A percentile compares a stretch with the other conserved stretches of the same genome.
Evolutionary conservation across 805 yeast genomes (phyloP).

Genomic region (Nematodospora valgi): DNA sequence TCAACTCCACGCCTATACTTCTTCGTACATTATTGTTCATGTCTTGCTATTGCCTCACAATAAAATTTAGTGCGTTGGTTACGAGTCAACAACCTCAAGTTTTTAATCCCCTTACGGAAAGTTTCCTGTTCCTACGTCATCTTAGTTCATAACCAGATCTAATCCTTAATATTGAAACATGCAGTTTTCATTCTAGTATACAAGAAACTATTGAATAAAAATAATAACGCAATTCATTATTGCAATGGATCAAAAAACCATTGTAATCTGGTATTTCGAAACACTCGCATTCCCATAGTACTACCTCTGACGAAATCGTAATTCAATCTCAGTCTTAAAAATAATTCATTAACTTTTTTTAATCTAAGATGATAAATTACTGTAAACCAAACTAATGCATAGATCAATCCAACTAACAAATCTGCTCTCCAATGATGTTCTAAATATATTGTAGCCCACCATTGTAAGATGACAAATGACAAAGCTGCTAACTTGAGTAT

Average conservation of each 20-base stretch:
- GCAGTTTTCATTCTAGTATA: too few species aligned
- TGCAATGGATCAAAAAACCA: conserved; percentile 49
- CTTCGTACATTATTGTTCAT: too few species aligned
- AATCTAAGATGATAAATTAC: conserved; percentile 13
- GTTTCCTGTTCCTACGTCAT: too few species aligned
- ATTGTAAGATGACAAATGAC: conserved; percentile 50
- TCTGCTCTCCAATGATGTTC: conserved; percentile 74
- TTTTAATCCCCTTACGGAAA: too few species aligned
- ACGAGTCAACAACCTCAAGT: too few species aligned
- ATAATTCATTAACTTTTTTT: conserved; percentile 18
- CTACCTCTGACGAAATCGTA: conserved; percentile 41
- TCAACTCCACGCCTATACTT: too few species aligned
- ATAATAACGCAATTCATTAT: too few species aligned
- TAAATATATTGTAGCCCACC: conserved; percentile 75
- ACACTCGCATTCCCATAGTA: conserved; percentile 65
- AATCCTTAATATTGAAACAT: too few species aligned
- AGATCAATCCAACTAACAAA: conserved; percentile 51
- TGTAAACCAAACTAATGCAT: conserved; percentile 21
- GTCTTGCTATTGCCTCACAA: too few species aligned
- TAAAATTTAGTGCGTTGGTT: too few species aligned
- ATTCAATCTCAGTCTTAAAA: conserved; percentile 32
- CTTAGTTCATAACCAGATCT: too few species aligned
- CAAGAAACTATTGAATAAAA: too few species aligned
- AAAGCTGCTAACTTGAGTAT: conserved; percentile 33
- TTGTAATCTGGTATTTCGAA: conserved; percentile 45